These are phyloP conservation scores for Symbiotaphrina buchneri DNA, from an alignment of 495 filamentous ascomycete genomes.

Conservation along the genomic window DNA sequence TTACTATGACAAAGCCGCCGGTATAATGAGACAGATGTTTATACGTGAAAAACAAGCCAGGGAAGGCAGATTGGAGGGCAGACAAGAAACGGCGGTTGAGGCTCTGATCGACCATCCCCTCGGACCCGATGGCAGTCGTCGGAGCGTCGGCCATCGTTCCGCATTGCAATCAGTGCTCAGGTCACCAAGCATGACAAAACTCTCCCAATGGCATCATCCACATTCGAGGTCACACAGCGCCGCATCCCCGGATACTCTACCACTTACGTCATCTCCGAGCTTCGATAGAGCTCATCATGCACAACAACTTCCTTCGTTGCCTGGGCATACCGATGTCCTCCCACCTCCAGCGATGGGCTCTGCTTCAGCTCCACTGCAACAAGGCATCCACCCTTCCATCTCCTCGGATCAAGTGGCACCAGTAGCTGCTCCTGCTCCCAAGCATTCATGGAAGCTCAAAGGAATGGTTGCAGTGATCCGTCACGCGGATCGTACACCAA, in stretches of 20 bases:
- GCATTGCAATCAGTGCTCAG: slow-evolving; percentile 26
- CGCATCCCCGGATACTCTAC: slow-evolving; percentile 21
- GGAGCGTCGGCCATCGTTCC: slow-evolving; percentile 10
- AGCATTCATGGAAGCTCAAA: slow-evolving; percentile 93
- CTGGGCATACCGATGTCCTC: not conserved
- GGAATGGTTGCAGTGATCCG: slow-evolving; percentile 94
- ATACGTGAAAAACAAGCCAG: slow-evolving; percentile 43
- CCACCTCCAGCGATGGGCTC: too few species aligned
- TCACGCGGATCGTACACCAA: slow-evolving; percentile 90
- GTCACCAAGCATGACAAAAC: slow-evolving; percentile 39
- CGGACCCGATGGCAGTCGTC: not conserved
- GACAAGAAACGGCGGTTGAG: slow-evolving; percentile 7
- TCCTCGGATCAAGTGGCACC: slow-evolving; percentile 1
- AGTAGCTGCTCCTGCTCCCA: slow-evolving; percentile 42
- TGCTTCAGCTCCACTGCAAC: too few species aligned
- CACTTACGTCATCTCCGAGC: slow-evolving; percentile 26
- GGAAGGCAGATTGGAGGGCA: slow-evolving; percentile 20
- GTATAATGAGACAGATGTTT: slow-evolving; percentile 71
- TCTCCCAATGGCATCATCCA: slow-evolving; percentile 19
- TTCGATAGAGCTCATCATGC: slow-evolving; percentile 14
- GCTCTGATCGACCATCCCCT: too few species aligned
- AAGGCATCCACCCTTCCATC: not conserved
- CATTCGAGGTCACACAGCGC: not conserved
- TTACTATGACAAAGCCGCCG: slow-evolving; percentile 83
- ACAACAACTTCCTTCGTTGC: not conserved